Evolutionary conservation across 164 flowering plant genomes (phyloP).

Genomic region (Stephania cephalantha): DNA sequence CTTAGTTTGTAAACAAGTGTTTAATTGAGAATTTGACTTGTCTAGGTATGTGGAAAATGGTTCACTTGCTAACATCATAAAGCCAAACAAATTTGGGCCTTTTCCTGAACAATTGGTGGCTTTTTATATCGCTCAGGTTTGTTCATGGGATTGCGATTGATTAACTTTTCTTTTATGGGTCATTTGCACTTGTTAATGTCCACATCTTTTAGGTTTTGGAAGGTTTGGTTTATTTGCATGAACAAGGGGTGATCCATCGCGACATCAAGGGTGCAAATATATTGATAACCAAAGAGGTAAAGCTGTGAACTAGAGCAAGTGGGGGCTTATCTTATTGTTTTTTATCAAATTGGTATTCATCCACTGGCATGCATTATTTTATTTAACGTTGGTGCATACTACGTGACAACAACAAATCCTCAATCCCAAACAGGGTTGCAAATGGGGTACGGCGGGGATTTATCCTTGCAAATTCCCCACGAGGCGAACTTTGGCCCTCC

Average conservation of each 20-base stretch:
- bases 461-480: too few species aligned
- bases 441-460: too few species aligned
- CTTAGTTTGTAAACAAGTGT: not conserved
- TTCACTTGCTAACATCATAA: conserved; percentile 95
- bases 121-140: conserved; percentile 94
- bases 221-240: conserved; percentile 96
- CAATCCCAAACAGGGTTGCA: too few species aligned
- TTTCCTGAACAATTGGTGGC: conserved; percentile 96
- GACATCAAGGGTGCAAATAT: conserved; percentile 99
- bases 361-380: not conserved
- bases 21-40: conserved; percentile 1
- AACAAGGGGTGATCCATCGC: conserved; percentile 97
- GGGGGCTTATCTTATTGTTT: not conserved
- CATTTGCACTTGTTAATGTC: not conserved
- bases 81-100: conserved; percentile 98
- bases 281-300: conserved; percentile 94
- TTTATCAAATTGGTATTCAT: not conserved
- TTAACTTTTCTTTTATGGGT: not conserved
- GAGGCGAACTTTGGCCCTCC: too few species aligned
- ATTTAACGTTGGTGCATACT: not conserved
- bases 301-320: not conserved
- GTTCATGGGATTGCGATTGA: not conserved
- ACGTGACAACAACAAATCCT: not conserved
- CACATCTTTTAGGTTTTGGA: conserved; percentile 64
- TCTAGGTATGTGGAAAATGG: conserved; percentile 98